Base-by-base conservation (phyloP, 129 eudicot genomes). In the Solidago caesia region DNA sequence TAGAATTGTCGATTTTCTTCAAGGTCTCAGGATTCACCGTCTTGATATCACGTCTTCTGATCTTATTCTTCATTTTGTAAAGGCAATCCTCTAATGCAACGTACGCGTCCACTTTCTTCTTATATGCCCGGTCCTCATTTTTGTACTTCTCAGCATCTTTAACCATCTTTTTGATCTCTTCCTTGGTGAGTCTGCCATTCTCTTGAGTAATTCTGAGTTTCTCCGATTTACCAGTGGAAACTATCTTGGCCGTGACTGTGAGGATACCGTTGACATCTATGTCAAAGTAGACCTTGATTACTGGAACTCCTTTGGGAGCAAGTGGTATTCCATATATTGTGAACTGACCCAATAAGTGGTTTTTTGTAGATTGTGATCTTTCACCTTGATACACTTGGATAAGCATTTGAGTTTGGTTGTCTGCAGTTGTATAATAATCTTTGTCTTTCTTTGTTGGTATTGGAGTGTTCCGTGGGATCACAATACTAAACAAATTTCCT, bases 111-210 rank as follows among this genome's bases (percentile, higher is more conserved):
- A 64, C 64, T 59, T 29, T 61, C 6, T 63, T 74, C 47, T 47
- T 47, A 60, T 46, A 47, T 62, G 47, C 63, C 48, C 60, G 41
- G 70, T 74, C 70, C 58, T 74, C 62, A 6, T 4, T 21, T 74
- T 74, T 74, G 70, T 74, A 74, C 48, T 15, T 74, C 76, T 73
- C 68, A 0, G 77, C 68, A 21, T 73, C 77, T 73, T 60, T 73
- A n/a, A 74, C 12, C 78, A 48, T 74, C 78, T 39, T 64, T 16
- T 74, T 72, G 5, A 75, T 75, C 27, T 64, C 25, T 9, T 64
- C 49, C 26, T 75, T 64, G 63, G 79, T 48, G 14, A 75, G 79
- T 7, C 72, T 75, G 12, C 79, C 72, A 8, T 49, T 51, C 11
- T 65, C 72, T 33, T 33, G 39, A 33, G 39, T 33, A 33, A 33